A percentile compares a stretch with the other conserved stretches of the same genome.
Evolutionary conservation across 2,329 filamentous ascomycete genomes (phyloP).

Genomic region (Scytalidium sp.): DNA sequence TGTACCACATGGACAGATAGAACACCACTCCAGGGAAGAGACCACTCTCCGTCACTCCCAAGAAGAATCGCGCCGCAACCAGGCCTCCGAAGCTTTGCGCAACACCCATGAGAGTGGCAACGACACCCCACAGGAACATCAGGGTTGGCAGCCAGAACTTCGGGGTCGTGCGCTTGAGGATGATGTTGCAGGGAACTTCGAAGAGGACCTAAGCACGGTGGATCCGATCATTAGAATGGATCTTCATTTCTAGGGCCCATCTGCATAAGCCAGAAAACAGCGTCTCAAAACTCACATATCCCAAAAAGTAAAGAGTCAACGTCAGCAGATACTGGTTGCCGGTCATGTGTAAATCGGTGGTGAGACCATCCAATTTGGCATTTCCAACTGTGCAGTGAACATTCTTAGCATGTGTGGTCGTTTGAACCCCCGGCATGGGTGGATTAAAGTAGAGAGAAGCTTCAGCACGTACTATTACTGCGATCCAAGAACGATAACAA

Average conservation of each 20-base stretch:
- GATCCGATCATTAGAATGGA: neutral
- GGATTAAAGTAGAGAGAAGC: conserved; percentile 22
- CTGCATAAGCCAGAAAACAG: neutral
- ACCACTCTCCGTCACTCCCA: conserved; percentile 53
- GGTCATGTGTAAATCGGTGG: conserved; percentile 49
- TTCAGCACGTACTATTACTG: conserved; percentile 48
- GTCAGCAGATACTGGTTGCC: conserved; percentile 64
- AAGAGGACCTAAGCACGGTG: conserved; percentile 40
- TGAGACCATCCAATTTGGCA: conserved; percentile 53
- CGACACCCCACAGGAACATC: conserved; percentile 53
- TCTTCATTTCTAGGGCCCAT: too few species aligned
- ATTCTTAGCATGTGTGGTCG: too few species aligned
- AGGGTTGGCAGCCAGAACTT: conserved; percentile 55
- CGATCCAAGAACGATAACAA: conserved; percentile 55
- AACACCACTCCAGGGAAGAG: conserved; percentile 52
- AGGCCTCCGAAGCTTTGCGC: conserved; percentile 49
- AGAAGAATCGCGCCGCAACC: conserved; percentile 50
- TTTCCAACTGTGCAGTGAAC: conserved; percentile 50
- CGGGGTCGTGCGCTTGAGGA: conserved; percentile 58
- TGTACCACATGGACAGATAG: conserved; percentile 50
- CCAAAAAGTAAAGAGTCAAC: conserved; percentile 64
- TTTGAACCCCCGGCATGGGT: neutral
- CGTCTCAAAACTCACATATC: conserved; percentile 36
- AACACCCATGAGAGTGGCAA: conserved; percentile 49
- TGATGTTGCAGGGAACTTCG: conserved; percentile 61